Percentiles rank a stretch among this genome's conserved stretches.
Evolutionary conservation across 1,284 basidiomycete species (phyloP).

Genomic region (Volvariella volvacea): DNA sequence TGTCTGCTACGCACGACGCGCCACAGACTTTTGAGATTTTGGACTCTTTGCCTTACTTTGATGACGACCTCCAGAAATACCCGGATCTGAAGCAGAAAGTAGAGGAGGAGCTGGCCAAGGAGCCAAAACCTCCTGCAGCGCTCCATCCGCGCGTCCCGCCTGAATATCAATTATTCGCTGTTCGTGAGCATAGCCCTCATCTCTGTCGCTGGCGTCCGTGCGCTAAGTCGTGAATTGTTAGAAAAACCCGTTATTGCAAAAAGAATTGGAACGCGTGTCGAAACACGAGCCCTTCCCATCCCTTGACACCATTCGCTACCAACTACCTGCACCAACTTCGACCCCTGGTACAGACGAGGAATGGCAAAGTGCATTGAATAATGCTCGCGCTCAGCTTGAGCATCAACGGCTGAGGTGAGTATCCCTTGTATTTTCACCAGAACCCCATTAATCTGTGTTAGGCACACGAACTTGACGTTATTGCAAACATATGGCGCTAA

Average conservation of each 20-base stretch:
- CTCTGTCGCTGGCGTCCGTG: slow-evolving; percentile 11
- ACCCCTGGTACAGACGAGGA: slow-evolving; percentile 68
- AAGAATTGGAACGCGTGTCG: slow-evolving; percentile 70
- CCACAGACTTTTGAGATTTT: slow-evolving; percentile 34
- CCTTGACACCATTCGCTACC: slow-evolving; percentile 78
- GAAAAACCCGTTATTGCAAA: slow-evolving; percentile 62
- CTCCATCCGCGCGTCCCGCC: slow-evolving; percentile 73
- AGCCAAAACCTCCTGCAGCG: slow-evolving; percentile 39
- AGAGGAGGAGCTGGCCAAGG: slow-evolving; percentile 66
- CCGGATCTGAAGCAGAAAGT: slow-evolving; percentile 70
- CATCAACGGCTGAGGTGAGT: slow-evolving; percentile 84
- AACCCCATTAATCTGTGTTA: slow-evolving; percentile 21
- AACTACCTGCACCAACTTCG: slow-evolving; percentile 64
- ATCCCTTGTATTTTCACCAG: slow-evolving; percentile 3
- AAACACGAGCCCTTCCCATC: slow-evolving; percentile 63
- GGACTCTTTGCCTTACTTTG: slow-evolving; percentile 92
- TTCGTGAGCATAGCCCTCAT: slow-evolving; percentile 66
- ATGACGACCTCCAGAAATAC: slow-evolving; percentile 82
- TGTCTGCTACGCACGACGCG: background rate
- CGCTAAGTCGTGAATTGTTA: slow-evolving; percentile 17
- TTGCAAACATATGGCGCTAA: slow-evolving; percentile 87
- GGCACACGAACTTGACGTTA: slow-evolving; percentile 80
- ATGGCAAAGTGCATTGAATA: slow-evolving; percentile 73
- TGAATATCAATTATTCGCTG: slow-evolving; percentile 60
- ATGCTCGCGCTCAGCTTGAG: slow-evolving; percentile 82